phyloP scores from a whole-genome alignment of 2,329 filamentous ascomycete species.

The Trichophyton simii region DNA sequence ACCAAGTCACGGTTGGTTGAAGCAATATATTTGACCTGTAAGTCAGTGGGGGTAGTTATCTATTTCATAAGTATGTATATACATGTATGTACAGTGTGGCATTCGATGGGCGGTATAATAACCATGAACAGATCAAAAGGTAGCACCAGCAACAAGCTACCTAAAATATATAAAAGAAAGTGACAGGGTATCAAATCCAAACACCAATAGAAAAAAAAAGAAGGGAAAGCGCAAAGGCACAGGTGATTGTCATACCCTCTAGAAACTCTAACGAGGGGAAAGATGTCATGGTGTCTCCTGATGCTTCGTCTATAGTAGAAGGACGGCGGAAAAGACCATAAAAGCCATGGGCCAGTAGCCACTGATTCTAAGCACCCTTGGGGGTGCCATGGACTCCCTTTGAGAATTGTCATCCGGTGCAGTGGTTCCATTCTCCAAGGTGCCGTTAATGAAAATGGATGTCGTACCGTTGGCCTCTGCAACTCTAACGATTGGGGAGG shows the following conservation, averaged over 20 bases:
- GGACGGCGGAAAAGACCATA: constrained; percentile 25
- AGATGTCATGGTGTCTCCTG: neutral
- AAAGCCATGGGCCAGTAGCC: constrained; percentile 34
- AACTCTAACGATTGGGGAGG: constrained; percentile 28
- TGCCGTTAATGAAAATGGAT: constrained; percentile 38
- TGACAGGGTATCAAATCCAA: constrained; percentile 2
- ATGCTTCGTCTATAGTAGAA: constrained; percentile 21
- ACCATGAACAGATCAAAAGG: neutral
- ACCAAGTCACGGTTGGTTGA: too few species aligned
- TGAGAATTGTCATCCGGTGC: constrained; percentile 20
- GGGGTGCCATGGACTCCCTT: constrained; percentile 13
- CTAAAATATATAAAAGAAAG: neutral
- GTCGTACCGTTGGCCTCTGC: constrained; percentile 32
- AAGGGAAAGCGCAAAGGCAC: neutral
- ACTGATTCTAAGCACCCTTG: constrained; percentile 21
- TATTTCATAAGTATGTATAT: neutral
- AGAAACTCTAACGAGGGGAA: too few species aligned
- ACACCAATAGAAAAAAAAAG: neutral
- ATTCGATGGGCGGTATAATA: neutral
- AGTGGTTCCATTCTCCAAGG: constrained; percentile 34
- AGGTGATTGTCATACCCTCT: too few species aligned
- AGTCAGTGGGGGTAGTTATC: neutral
- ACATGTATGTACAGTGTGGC: neutral
- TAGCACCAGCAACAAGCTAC: neutral
- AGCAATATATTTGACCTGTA: neutral